These are phyloP conservation scores for Lasiosphaeria hispida DNA, from an alignment of 495 filamentous ascomycete genomes.

Conservation along the genomic window DNA sequence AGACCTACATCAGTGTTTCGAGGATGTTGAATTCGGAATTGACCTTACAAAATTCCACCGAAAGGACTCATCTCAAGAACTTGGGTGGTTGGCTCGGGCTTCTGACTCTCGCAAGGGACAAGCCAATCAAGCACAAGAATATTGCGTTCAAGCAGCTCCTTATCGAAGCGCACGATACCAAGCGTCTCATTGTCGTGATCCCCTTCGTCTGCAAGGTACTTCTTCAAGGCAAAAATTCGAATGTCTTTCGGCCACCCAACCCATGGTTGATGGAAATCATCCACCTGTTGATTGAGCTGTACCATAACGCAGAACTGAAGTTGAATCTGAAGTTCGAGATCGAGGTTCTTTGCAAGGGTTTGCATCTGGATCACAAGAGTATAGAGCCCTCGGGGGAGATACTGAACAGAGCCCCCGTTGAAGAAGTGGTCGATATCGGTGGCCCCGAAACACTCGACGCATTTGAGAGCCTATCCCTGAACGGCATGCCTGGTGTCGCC, in stretches of 20 bases:
- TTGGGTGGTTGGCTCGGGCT: conserved; percentile 90
- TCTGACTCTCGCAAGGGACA: conserved; percentile 88
- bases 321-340: conserved; percentile 97
- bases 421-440: conserved; percentile 57
- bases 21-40: conserved; percentile 84
- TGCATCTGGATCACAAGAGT: conserved; percentile 81
- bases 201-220: conserved; percentile 97
- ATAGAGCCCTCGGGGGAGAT: conserved; percentile 83
- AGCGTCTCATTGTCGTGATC: conserved; percentile 85
- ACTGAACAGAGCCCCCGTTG: conserved; percentile 63
- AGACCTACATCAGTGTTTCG: conserved; percentile 84
- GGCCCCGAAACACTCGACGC: conserved; percentile 55
- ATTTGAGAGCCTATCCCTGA: conserved; percentile 75
- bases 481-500: conserved; percentile 65
- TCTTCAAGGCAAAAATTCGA: conserved; percentile 76
- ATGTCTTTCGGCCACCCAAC: conserved; percentile 89
- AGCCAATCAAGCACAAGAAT: conserved; percentile 93
- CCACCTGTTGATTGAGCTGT: conserved; percentile 82
- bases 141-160: conserved; percentile 95
- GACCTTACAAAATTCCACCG: conserved; percentile 73
- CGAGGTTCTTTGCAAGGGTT: conserved; percentile 88
- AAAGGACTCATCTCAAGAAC: conserved; percentile 87
- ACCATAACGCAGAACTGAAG: conserved; percentile 88
- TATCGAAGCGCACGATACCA: conserved; percentile 85
- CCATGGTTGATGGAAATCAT: conserved; percentile 97